Conservation (phyloP, 768 basidiomycete genomes). For the Suillus weaverae region DNA sequence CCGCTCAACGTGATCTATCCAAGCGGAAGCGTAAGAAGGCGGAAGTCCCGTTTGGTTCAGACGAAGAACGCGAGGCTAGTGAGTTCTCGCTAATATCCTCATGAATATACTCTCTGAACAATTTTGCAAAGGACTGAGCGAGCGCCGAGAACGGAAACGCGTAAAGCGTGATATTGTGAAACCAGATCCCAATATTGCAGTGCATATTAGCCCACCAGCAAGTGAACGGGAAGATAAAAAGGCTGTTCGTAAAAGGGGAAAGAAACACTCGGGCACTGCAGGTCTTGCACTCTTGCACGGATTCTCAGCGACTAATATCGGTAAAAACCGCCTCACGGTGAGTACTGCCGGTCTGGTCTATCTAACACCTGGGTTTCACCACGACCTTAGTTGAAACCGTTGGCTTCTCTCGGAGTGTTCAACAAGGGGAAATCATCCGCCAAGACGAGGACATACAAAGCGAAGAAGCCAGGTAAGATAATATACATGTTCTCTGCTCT, state of each 20-base stretch:
- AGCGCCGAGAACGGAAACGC: constrained; percentile 65
- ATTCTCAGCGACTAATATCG: constrained; percentile 38
- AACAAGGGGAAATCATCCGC: constrained; percentile 36
- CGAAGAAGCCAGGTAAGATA: constrained; percentile 18
- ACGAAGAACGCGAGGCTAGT: constrained; percentile 40
- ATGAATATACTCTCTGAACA: not conserved
- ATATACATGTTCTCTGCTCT: not conserved
- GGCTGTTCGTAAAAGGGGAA: constrained; percentile 18
- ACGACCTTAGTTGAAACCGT: constrained; percentile 29
- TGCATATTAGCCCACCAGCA: constrained; percentile 10
- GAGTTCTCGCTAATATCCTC: constrained; percentile 15
- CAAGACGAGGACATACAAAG: constrained; percentile 21
- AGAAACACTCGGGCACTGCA: constrained; percentile 22
- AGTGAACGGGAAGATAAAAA: constrained; percentile 13
- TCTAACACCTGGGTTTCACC: not conserved
- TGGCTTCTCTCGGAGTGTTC: constrained; percentile 34
- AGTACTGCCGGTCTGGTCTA: not conserved
- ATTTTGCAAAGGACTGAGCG: constrained; percentile 50
- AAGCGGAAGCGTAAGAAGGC: constrained; percentile 25
- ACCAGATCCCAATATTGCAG: constrained; percentile 17
- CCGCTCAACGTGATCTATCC: constrained; percentile 9
- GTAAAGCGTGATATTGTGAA: constrained; percentile 55
- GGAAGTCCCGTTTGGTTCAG: constrained; percentile 21
- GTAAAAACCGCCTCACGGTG: constrained; percentile 38
- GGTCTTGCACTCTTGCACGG: constrained; percentile 38